Base-by-base conservation (phyloP, 768 basidiomycete species). In the Phylloporus scabripes region DNA sequence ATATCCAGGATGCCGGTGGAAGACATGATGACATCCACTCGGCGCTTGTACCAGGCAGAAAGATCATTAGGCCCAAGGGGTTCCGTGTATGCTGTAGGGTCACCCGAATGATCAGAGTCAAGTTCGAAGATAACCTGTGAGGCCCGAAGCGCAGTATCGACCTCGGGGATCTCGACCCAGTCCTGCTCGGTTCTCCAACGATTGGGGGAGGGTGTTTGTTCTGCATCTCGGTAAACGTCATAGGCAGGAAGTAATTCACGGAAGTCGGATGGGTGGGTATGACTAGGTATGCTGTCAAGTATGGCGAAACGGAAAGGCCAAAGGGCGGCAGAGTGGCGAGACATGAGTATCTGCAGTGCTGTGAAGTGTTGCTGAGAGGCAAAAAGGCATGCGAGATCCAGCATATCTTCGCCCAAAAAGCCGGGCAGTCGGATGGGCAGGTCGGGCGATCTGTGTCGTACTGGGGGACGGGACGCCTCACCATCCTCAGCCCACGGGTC, bases 1-100 rank as follows among this genome's bases (percentile, higher is more conserved):
- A 80, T 66, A 57, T 93, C 87, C 37, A 93, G 70, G 69, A 92
- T 78, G 1, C 92, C 93, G 0, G 84, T 82, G 0, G 73, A 70
- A 7, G 71, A 63, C 23, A 93, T 77, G 51, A 92, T 76, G 12
- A 60, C 53, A 34, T 83, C 71, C 21, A 90, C 81, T 28, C 83
- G 83, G 4, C 51, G 58, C 56, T 70, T 76, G 70, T 96, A 97
- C 94, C 93, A 98, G 21, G 61, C 46, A 5, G 80, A 70, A 7
- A 97, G 72, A 26, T 81, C 58, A 50, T 36, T 58, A 52, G 23
- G 50, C 44, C 26, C 56, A 48, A 51, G 50, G 44, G 46, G 45
- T 8, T 57, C 53, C 34, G 15, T 11, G 54, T 29, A 23, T 51
- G 46, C 41, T 4, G 38, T 29, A 29, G 51, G 17, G 10, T 57